Base-by-base conservation (phyloP, 2,329 filamentous ascomycete genomes). In the Polychaeton citri region DNA sequence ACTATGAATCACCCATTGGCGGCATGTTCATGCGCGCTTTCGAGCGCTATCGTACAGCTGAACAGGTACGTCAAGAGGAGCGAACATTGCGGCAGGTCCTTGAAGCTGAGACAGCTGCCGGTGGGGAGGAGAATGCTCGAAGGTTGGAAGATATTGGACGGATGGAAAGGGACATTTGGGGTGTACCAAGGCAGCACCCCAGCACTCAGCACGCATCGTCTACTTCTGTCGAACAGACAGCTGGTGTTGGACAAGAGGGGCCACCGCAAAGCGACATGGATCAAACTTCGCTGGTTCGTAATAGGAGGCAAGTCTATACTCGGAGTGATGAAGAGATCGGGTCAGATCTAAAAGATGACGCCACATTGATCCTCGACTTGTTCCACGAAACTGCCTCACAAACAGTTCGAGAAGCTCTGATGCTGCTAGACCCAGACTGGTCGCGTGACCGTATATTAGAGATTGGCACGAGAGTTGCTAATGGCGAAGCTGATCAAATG, bases 1-100 rank as follows among this genome's bases (percentile, higher is more conserved):
- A 63, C 20, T 68, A 68, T 42, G 58, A 64, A 37, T 64, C 60
- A n/a, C 65, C 65, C 0, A 60, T 69, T 9, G 58, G 61, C 13
- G 55, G 57, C 40, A 62, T 69, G 61, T 69, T 65, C 46, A 58
- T 51, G 13, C 47, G 64, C 33, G 64, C 65, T 2, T 55, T 51
- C 38, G 59, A 60, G 13, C 53, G 63, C 5, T 65, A 65, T 43
- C 53, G 55, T 20, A 56, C 53, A 34, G 63, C 62, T 1, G 64
- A 67, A 40, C 53, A 54, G 38, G 49, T 53, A 5, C 48, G 57
- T 12, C 43, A 45, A 32, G 54, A 59, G 32, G 51, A 57, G 38
- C 44, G 50, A 7, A 55, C 48, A 10, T 34, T 58, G 13, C 43
- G 53, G 15, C 47, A 53, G 31, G 48, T 56, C 6, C 39, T 59